These are phyloP conservation scores for Adansonia digitata DNA, from an alignment of 345 rosid genomes.

Conservation along the genomic window DNA sequence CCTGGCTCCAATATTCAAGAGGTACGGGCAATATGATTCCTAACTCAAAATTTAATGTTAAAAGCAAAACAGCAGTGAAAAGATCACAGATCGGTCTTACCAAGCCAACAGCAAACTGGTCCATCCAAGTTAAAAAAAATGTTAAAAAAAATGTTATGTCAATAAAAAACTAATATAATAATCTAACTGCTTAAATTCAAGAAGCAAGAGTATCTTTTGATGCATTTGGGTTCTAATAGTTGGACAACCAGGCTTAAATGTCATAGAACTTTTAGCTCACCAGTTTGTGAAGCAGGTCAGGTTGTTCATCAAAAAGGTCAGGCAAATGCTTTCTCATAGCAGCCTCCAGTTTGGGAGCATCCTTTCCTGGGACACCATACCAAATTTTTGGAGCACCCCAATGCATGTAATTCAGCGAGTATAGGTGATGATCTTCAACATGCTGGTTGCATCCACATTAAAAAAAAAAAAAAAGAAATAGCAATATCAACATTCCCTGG, in stretches of 20 bases:
- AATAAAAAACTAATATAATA: background rate
- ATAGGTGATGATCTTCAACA: conserved; percentile 98
- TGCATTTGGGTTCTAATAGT: background rate
- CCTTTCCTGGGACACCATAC: conserved; percentile 88
- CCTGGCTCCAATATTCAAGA: background rate
- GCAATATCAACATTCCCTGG: conserved; percentile 9
- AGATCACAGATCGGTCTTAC: background rate
- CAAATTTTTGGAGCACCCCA: conserved; percentile 97
- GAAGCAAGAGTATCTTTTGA: background rate
- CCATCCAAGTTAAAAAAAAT: background rate
- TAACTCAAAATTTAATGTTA: background rate
- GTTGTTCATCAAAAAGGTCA: conserved; percentile 96
- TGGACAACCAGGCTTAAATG: background rate
- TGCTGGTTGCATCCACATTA: conserved; percentile 50
- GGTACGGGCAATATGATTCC: background rate
- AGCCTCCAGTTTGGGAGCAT: conserved; percentile 77
- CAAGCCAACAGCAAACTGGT: background rate
- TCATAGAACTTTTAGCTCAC: conserved; percentile 44
- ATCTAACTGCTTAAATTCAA: background rate
- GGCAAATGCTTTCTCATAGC: conserved; percentile 92
- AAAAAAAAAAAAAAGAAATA: background rate
- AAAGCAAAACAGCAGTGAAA: background rate
- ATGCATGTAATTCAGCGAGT: conserved; percentile 95
- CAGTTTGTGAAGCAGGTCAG: conserved; percentile 96
- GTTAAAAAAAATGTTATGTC: background rate